These are phyloP conservation scores for Spinacia oleracea DNA, from an alignment of 179 eudicot species.

Conservation along the genomic window DNA sequence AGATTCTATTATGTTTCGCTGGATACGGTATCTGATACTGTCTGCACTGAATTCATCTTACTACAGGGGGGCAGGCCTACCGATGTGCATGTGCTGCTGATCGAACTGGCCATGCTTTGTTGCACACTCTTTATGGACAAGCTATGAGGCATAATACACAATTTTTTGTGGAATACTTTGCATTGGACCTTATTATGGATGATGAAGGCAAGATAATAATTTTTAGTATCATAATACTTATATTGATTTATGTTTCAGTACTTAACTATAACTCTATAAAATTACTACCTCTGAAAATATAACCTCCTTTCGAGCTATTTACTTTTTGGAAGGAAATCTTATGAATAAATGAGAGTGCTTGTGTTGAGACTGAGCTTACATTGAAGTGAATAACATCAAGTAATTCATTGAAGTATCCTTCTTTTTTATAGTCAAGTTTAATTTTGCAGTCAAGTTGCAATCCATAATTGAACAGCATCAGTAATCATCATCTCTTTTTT, in stretches of 20 bases:
- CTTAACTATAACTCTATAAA: not conserved
- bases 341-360: not conserved
- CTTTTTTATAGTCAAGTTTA: not conserved
- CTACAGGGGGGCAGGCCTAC: conserved; percentile 96
- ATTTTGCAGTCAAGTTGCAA: not conserved
- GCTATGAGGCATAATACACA: conserved; percentile 99
- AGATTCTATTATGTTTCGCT: not conserved
- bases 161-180: conserved; percentile 98
- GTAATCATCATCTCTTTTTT: not conserved
- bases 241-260: not conserved
- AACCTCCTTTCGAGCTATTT: not conserved
- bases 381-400: not conserved
- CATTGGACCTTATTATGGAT: conserved; percentile 90
- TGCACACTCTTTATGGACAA: conserved; percentile 88
- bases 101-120: conserved; percentile 96
- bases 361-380: not conserved
- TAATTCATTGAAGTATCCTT: not conserved
- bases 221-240: not conserved
- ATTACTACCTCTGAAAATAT: not conserved
- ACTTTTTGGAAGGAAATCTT: not conserved
- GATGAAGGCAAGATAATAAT: conserved; percentile 59
- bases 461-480: not conserved
- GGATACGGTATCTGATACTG: not conserved
- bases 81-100: conserved; percentile 99
- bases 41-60: conserved; percentile 21